Percentiles rank a stretch among this genome's conserved stretches.
phyloP scores from a whole-genome alignment of 1,139 yeast species.

The Candida mesenterica region DNA sequence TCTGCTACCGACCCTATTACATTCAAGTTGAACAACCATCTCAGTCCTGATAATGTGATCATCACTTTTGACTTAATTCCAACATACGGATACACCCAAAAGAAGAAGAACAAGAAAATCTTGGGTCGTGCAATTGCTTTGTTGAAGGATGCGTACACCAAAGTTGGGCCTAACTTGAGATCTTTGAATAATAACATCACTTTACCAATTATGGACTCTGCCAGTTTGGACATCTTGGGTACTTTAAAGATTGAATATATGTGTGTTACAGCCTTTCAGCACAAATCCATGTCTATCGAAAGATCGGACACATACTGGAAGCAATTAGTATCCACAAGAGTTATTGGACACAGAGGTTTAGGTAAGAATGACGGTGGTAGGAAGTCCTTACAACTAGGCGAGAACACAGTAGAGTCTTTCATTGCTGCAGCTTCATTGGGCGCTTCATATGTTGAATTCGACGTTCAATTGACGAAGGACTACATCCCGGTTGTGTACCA shows the following conservation, averaged over 20 bases:
- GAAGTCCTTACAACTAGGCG: conserved; percentile 88
- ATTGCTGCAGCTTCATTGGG: conserved; percentile 97
- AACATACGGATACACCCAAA: conserved; percentile 58
- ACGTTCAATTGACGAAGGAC: conserved; percentile 95
- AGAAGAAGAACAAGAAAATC: conserved; percentile 39
- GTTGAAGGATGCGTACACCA: conserved; percentile 60
- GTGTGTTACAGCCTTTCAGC: conserved; percentile 70
- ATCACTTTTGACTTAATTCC: conserved; percentile 87
- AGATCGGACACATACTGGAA: conserved; percentile 90
- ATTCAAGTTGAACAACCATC: conserved; percentile 57
- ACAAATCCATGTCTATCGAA: conserved; percentile 64
- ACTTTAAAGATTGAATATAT: conserved; percentile 72
- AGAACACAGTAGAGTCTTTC: conserved; percentile 91
- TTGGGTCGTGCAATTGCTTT: conserved; percentile 88
- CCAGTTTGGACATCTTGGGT: conserved; percentile 75
- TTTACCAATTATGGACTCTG: conserved; percentile 75
- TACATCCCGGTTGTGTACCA: conserved; percentile 90
- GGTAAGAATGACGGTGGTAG: conserved; percentile 78
- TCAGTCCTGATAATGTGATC: conserved; percentile 53
- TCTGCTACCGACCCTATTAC: conserved; percentile 80
- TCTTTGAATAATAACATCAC: conserved; percentile 67
- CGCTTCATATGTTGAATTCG: conserved; percentile 90
- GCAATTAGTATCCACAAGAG: conserved; percentile 82
- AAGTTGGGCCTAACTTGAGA: conserved; percentile 68
- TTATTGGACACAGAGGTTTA: conserved; percentile 94